Base-by-base conservation (phyloP, 2,329 filamentous ascomycete species). In the Botrytis elliptica region DNA sequence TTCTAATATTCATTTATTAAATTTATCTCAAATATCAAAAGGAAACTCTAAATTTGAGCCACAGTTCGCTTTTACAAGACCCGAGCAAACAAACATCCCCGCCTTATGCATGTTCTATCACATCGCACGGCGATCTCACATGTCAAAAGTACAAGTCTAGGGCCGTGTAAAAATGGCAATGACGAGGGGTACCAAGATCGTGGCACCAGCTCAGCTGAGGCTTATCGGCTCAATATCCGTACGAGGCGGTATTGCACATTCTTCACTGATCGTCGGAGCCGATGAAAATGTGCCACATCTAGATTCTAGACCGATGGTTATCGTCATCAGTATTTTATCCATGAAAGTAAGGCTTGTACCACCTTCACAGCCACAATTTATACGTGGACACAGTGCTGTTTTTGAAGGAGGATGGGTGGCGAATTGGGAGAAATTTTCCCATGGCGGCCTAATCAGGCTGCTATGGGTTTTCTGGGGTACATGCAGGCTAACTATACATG, bases 91-190 rank as follows among this genome's bases (percentile, higher is more conserved):
- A 14, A 29, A 22, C 36, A 29, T 7, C 29, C 36, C 49, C 14
- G 46, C 25, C 49, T 40, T 40, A 57, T 68, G 65, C 65, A 68
- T n/a, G 22, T 49, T 33, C 64, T 44, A 9, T 66, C 44, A 66
- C 44, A 25, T 40, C 22, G 18, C 25, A 55, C 42, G n/a, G 46
- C 46, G 65, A 68, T 55, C 65, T 68, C 36, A 55, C 46, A 55
- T 67, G 46, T 25, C n/a, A 40, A 55, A 55, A 29, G 64, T 9
- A 52, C 36, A 52, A 67, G 18, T 29, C 44, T 22, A 25, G n/a
- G n/a, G 22, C 3, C 3, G 8, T 40, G 33, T 55, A 20, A 68
- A 68, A 55, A 68, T 36, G 25, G 36, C 46, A 36, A 36, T 40
- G 36, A 1, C 40, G 65, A 52, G 29, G 46, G 46, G 46, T 38